A percentile compares a stretch with the other conserved stretches of the same genome.
phyloP scores from a whole-genome alignment of 1,284 basidiomycete genomes.

The Fomitopsis palustris region DNA sequence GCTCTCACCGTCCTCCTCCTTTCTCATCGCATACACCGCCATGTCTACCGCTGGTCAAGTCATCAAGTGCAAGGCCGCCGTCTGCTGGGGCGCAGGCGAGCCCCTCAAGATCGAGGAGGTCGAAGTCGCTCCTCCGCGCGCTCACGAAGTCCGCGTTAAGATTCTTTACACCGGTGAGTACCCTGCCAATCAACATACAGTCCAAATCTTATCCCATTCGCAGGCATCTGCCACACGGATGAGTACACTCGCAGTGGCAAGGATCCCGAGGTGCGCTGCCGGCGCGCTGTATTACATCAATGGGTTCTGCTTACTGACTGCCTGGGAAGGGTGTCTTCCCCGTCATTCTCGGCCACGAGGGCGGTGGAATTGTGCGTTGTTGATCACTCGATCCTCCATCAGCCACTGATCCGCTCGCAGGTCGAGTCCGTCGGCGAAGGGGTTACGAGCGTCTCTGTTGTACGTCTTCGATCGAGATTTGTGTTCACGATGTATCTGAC shows the following conservation, averaged over 20 bases:
- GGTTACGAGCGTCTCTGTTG: slow-evolving; percentile 80
- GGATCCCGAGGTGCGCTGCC: slow-evolving; percentile 76
- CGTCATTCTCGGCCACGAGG: slow-evolving; percentile 91
- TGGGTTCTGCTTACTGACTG: slow-evolving; percentile 11
- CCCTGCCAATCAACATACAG: slow-evolving; percentile 4
- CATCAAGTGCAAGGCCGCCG: slow-evolving; percentile 93
- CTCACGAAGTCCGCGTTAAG: slow-evolving; percentile 91
- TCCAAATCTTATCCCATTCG: background rate
- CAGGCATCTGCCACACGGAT: slow-evolving; percentile 97
- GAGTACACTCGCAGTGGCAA: slow-evolving; percentile 96
- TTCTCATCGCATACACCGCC: slow-evolving; percentile 12
- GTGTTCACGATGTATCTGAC: background rate
- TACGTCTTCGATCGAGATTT: slow-evolving; percentile 23
- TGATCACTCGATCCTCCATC: background rate
- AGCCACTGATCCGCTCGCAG: slow-evolving; percentile 32
- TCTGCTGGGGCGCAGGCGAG: slow-evolving; percentile 95
- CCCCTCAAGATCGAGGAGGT: slow-evolving; percentile 88
- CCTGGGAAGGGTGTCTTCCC: slow-evolving; percentile 81
- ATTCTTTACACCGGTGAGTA: slow-evolving; percentile 83
- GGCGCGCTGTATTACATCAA: background rate
- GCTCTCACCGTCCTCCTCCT: slow-evolving; percentile 7
- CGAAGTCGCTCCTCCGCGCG: slow-evolving; percentile 88
- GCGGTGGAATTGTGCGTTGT: slow-evolving; percentile 71
- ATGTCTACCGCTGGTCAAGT: slow-evolving; percentile 75
- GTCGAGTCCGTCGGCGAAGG: slow-evolving; percentile 95